Evolutionary conservation across 2,329 filamentous ascomycete species (phyloP).

Genomic region (Parastagonospora avenae): DNA sequence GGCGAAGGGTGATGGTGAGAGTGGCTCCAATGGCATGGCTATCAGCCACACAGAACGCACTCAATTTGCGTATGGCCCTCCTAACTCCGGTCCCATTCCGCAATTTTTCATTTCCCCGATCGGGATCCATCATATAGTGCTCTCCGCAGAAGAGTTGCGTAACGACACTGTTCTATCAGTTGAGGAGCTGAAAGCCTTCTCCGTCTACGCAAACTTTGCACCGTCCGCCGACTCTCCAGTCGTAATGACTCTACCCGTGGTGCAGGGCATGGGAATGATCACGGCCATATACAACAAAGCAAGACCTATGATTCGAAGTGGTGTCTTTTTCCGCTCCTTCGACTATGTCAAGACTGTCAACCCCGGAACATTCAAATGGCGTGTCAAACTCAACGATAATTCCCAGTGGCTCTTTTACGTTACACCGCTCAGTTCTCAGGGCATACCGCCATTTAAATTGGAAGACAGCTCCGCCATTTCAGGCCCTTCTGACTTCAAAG

Average conservation of each 20-base stretch:
- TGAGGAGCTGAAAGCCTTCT: constrained; percentile 61
- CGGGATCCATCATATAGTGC: constrained; percentile 78
- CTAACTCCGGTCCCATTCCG: constrained; percentile 39
- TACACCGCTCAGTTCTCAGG: constrained; percentile 58
- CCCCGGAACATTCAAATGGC: constrained; percentile 44
- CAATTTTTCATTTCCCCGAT: constrained; percentile 82
- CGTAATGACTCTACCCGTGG: constrained; percentile 75
- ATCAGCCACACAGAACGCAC: constrained; percentile 75
- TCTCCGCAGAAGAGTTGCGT: constrained; percentile 79
- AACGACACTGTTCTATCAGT: constrained; percentile 61
- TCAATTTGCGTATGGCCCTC: constrained; percentile 61
- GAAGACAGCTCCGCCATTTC: constrained; percentile 68
- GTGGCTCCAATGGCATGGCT: constrained; percentile 75
- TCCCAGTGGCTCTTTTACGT: constrained; percentile 80
- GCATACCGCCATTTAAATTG: constrained; percentile 71
- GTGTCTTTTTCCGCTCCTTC: constrained; percentile 75
- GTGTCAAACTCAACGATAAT: constrained; percentile 57
- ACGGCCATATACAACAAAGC: constrained; percentile 76
- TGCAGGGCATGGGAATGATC: constrained; percentile 89
- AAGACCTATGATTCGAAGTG: constrained; percentile 74
- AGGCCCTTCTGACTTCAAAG: constrained; percentile 71
- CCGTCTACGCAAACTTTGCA: constrained; percentile 70
- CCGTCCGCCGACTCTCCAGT: constrained; percentile 59
- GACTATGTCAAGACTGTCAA: constrained; percentile 31
- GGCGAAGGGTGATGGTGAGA: constrained; percentile 55